Percentiles rank a stretch among this genome's conserved stretches.
Conservation (phyloP, 1,284 basidiomycete species). For the Macrocybe sp. region DNA sequence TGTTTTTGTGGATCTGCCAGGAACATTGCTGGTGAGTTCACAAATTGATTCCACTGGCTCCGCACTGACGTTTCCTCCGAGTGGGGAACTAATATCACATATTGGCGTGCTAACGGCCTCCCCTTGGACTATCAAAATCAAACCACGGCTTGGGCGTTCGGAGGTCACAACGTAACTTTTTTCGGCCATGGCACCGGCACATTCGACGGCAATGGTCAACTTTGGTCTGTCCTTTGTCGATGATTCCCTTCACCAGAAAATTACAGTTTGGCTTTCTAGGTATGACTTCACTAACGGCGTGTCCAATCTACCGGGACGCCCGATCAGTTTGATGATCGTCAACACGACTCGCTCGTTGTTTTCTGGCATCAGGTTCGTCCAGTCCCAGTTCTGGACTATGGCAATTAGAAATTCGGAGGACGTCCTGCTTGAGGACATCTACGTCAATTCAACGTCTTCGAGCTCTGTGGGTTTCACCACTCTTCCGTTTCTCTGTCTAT, state of each 20-base stretch:
- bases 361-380: constrained; percentile 25
- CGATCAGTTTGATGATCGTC: constrained; percentile 24
- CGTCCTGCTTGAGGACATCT: constrained; percentile 27
- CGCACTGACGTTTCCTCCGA: constrained; percentile 4
- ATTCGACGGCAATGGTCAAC: constrained; percentile 29
- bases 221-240: constrained; percentile 19
- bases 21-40: constrained; percentile 23
- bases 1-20: constrained; percentile 22
- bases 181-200: constrained; percentile 26
- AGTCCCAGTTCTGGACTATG: constrained; percentile 34
- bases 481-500: neutral
- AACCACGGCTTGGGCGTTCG: constrained; percentile 28
- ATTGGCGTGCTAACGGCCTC: constrained; percentile 25
- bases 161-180: constrained; percentile 22
- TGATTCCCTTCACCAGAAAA: neutral
- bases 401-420: constrained; percentile 23
- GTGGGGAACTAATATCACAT: constrained; percentile 28
- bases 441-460: constrained; percentile 28
- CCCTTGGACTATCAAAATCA: constrained; percentile 25
- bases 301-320: constrained; percentile 27
- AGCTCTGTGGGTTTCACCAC: constrained; percentile 14
- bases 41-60: neutral
- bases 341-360: constrained; percentile 26
- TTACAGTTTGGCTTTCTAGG: constrained; percentile 11
- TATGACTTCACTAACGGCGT: constrained; percentile 27